These are phyloP conservation scores for Wickerhamomyces rabaulensis DNA, from an alignment of 805 yeast genomes.

Conservation along the genomic window DNA sequence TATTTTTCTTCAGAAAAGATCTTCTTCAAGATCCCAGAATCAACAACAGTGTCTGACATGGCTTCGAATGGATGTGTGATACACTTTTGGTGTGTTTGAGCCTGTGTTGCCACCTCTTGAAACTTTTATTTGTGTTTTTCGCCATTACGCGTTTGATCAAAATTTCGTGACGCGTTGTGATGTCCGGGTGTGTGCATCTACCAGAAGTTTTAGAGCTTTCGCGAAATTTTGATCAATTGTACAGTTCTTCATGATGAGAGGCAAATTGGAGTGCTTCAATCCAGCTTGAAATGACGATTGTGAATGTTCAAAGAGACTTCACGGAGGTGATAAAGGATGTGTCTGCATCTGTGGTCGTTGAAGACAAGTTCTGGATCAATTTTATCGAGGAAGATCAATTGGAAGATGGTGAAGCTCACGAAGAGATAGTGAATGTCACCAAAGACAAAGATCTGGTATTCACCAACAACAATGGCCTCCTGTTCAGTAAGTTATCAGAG, in stretches of 20 bases:
- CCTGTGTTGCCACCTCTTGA: constrained; percentile 7
- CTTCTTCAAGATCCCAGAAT: constrained; percentile 13
- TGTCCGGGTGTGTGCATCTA: neutral
- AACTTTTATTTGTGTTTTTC: neutral
- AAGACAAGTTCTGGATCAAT: constrained; percentile 41
- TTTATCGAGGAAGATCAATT: constrained; percentile 12
- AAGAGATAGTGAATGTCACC: constrained; percentile 25
- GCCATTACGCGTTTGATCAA: constrained; percentile 2
- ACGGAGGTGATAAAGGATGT: constrained; percentile 38
- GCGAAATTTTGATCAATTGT: no score
- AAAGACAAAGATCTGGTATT: constrained; percentile 12
- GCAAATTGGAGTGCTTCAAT: no score
- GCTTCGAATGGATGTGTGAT: neutral
- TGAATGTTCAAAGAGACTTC: constrained; percentile 38
- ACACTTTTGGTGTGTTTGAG: neutral
- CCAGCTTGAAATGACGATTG: constrained; percentile 11
- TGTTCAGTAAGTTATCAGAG: constrained; percentile 5
- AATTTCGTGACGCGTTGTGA: neutral
- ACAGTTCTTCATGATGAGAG: no score
- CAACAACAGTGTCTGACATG: constrained; percentile 5
- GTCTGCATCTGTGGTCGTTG: constrained; percentile 11
- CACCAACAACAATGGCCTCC: constrained; percentile 11
- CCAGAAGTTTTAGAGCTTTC: neutral
- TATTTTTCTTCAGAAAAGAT: constrained; percentile 17
- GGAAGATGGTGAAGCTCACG: constrained; percentile 22